Base-by-base conservation (phyloP, 2,329 filamentous ascomycete species). In the Diaporthe ilicicola region DNA sequence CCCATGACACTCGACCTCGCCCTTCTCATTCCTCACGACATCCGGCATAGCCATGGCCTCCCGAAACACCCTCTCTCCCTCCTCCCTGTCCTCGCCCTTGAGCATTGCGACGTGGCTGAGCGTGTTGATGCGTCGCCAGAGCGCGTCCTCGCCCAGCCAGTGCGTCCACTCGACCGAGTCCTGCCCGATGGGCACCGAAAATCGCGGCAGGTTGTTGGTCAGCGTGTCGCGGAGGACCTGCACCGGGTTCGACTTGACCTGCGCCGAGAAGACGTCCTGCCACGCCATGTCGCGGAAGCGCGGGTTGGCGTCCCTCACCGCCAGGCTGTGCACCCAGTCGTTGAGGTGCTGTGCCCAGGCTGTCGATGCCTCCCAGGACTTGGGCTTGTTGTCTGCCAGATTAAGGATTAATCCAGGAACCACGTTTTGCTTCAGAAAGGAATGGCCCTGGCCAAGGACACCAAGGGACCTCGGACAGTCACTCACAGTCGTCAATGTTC, bases 401-500 rank as follows among this genome's bases (percentile, higher is more conserved):
- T 19, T n/a, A n/a, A n/a, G n/a, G 12, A 42, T 34, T 34, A 34
- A 46, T 17, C 7, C n/a, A 6, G 17, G 53, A 22, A 42, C 8
- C 50, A 22, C 22, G 15, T 34, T 34, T 5, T 34, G 4, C 7
- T 27, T 5, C 6, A 22, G 10, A 53, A 8, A 24, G 8, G 22
- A 19, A 4, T 15, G 17, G 24, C 15, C 22, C 42, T 32, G 13
- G 27, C 29, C 46, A 42, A 27, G n/a, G 13, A 13, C 7, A n/a
- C n/a, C n/a, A n/a, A 10, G 8, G 17, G 44, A 12, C 27, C 1
- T 22, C 2, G 22, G 22, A 15, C 6, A 24, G 8, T 24, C n/a
- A n/a, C 42, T 61, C 68, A 81, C 91, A 93, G 74, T 92, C 90
- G 78, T 93, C 91, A 71, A 91, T 83, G 75, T 93, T 94, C 92